These are phyloP conservation scores for Vigna radiata DNA, from an alignment of 306 rosid genomes.

Conservation along the genomic window DNA sequence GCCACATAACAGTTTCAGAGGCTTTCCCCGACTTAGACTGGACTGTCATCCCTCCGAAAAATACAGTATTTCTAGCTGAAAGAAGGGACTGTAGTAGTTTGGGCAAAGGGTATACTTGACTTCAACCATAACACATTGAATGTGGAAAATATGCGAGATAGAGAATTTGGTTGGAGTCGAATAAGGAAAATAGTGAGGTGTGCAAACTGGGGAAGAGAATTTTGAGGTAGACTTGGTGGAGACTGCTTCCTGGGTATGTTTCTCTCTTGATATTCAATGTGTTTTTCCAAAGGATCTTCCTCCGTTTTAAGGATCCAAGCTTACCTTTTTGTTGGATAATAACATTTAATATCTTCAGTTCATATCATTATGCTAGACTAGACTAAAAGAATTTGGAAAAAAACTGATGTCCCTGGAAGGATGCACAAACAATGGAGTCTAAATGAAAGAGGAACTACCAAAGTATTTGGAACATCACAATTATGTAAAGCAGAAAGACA, in stretches of 20 bases:
- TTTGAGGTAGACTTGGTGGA: neutral
- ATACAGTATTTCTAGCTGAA: no score
- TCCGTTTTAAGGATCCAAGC: neutral
- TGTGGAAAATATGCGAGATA: no score
- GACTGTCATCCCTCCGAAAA: neutral
- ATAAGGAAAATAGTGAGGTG: neutral
- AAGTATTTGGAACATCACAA: constrained; percentile 4
- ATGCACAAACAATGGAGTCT: constrained; percentile 19
- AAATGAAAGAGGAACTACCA: neutral
- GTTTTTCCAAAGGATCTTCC: neutral
- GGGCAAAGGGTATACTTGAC: no score
- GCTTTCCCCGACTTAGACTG: neutral
- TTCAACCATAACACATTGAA: no score
- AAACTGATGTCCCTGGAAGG: neutral
- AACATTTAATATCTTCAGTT: neutral
- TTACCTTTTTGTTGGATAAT: neutral
- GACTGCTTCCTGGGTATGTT: neutral
- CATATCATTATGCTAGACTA: neutral
- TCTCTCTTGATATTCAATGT: neutral
- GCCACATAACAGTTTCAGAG: neutral
- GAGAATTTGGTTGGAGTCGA: neutral
- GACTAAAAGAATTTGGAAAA: neutral
- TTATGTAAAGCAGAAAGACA: constrained; percentile 25
- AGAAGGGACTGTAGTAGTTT: no score
- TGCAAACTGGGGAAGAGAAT: neutral